phyloP scores from a whole-genome alignment of 2,329 filamentous ascomycete genomes.

The Diaporthe citriasiana region DNA sequence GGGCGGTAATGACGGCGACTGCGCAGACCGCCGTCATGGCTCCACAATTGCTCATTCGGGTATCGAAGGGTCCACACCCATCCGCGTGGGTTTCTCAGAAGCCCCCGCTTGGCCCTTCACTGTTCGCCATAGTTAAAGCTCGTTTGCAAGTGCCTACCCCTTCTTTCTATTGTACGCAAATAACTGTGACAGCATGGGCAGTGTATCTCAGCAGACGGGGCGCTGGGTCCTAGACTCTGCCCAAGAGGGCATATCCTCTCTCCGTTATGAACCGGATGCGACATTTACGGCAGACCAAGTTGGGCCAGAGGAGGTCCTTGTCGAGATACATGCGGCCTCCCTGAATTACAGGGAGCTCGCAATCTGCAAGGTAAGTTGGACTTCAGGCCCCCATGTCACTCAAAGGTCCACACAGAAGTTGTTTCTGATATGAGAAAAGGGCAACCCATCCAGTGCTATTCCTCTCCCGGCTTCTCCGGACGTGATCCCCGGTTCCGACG shows the following conservation, averaged over 20 bases:
- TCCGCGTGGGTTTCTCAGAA: neutral
- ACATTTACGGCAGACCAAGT: constrained; percentile 51
- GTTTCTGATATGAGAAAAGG: neutral
- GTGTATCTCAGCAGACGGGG: neutral
- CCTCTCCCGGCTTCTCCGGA: constrained; percentile 42
- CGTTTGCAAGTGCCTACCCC: neutral
- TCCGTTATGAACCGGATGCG: constrained; percentile 4
- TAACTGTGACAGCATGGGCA: constrained; percentile 16
- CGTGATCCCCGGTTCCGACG: constrained; percentile 55
- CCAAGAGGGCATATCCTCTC: constrained; percentile 34
- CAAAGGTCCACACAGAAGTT: neutral
- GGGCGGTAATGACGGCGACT: neutral
- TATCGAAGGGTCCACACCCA: neutral
- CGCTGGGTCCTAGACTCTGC: constrained; percentile 36
- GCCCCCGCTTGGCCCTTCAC: neutral
- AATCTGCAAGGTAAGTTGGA: constrained; percentile 52
- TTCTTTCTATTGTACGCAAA: neutral
- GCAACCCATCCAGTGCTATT: constrained; percentile 28
- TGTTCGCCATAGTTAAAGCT: neutral
- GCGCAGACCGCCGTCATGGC: neutral
- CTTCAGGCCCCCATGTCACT: no score
- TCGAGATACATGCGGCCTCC: constrained; percentile 66
- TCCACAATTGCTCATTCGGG: neutral
- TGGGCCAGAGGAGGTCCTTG: constrained; percentile 71
- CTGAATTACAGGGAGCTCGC: constrained; percentile 65